phyloP scores from a whole-genome alignment of 1,139 yeast species.

The Blastobotrys raffinosifermentans region DNA sequence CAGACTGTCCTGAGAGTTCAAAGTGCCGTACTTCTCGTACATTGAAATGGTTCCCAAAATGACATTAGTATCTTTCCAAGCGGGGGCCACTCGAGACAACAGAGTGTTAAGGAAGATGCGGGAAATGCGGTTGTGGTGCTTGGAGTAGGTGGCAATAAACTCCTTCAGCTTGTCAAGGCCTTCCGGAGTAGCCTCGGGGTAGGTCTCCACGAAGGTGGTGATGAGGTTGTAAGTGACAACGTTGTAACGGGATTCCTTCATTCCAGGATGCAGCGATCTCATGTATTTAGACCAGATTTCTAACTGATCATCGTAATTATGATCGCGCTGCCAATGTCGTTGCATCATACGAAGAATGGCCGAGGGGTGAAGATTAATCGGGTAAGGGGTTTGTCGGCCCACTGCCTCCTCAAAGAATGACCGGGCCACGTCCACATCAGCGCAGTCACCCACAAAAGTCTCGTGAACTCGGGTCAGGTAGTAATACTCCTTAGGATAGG shows the following conservation, averaged over 20 bases:
- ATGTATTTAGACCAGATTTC: constrained; percentile 63
- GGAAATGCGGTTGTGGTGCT: constrained; percentile 58
- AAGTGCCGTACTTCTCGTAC: constrained; percentile 53
- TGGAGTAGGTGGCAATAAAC: constrained; percentile 52
- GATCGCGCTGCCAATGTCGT: constrained; percentile 52
- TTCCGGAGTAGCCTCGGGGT: constrained; percentile 48
- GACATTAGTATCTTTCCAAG: constrained; percentile 62
- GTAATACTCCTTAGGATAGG: constrained; percentile 33
- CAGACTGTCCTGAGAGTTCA: constrained; percentile 64
- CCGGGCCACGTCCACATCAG: constrained; percentile 65
- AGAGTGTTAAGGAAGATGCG: constrained; percentile 69
- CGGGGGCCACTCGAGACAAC: constrained; percentile 53
- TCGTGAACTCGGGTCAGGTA: constrained; percentile 63
- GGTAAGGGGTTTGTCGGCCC: constrained; percentile 62
- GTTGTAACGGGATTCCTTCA: constrained; percentile 59
- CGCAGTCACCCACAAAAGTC: constrained; percentile 75
- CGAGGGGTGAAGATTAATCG: constrained; percentile 67
- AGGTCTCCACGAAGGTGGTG: constrained; percentile 57
- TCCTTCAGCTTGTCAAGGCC: constrained; percentile 55
- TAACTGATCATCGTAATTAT: constrained; percentile 53
- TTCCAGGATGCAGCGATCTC: constrained; percentile 50
- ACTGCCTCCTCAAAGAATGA: constrained; percentile 70
- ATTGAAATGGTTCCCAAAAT: constrained; percentile 59
- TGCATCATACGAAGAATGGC: constrained; percentile 62
- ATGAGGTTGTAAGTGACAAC: constrained; percentile 68